Evolutionary conservation across 176 grass and related monocot species (phyloP), one percentile per base, ranked within the genome.

Genomic region (Chrysopogon serrulatus): DNA sequence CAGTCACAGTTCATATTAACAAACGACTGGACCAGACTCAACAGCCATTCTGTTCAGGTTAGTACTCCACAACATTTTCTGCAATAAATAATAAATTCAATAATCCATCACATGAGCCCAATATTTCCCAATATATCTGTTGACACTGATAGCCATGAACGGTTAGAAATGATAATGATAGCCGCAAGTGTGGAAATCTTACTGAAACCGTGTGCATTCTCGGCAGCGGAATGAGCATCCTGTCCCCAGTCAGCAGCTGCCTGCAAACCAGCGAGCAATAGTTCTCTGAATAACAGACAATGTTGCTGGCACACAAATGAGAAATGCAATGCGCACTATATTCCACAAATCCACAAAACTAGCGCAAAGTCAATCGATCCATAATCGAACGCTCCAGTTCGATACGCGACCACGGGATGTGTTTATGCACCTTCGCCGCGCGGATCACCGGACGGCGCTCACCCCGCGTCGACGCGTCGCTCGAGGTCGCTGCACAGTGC

Each of bases 401-500:
- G 21, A 44, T 0, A 13, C 12, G 11, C 28, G 21, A 10, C 30
- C 16, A 49, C 45, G 24, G 18, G 47, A 32, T n/a, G 21, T 17
- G 48, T 19, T 2, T 17, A n/a, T 27, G 24, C 33, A 88, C 87
- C 87, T 89, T 85, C 6, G 15, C 11, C 10, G 9, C 65, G 21
- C 2, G 12, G 42, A 36, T 33, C 34, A 59, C 28, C 3, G 60
- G 68, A 34, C 26, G 15, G 27, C 34, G n/a, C n/a, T 5, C 19
- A 34, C 34, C 44, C n/a, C n/a, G n/a, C n/a, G n/a, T n/a, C n/a
- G n/a, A 54, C 49, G 49, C 6, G 19, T 9, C 86, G 66, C 12
- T 61, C 24, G 24, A 61, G 0, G 18, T 45, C 64, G 18, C 12
- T 0, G 51, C 62, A 10, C 2, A 42, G 19, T 26, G 26, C 15